A percentile compares a stretch with the other conserved stretches of the same genome.
Conservation (phyloP, 75 land plant genomes). For the Pinus albicaulis region DNA sequence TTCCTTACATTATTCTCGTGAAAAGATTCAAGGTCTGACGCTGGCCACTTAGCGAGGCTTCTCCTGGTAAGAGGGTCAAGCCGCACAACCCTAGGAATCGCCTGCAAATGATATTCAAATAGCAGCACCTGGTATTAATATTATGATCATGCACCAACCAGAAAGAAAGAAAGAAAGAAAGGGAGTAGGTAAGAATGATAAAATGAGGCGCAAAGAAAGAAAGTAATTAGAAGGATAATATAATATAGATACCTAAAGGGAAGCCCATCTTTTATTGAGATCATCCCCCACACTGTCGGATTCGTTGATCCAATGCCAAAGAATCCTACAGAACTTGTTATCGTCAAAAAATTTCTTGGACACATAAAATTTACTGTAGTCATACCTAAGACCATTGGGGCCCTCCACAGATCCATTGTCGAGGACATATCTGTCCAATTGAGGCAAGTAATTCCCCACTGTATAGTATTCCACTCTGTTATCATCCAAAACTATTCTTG, state of each 20-base stretch:
- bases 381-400: slow-evolving; percentile 29
- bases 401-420: slow-evolving; percentile 10
- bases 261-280: slow-evolving; percentile 38
- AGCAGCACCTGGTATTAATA: background rate
- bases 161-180: too few relatives aligned
- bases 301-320: slow-evolving; percentile 14
- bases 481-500: too few relatives aligned
- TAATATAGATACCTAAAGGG: slow-evolving; percentile 24
- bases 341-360: slow-evolving; percentile 43
- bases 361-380: slow-evolving; percentile 48
- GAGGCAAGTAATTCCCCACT: slow-evolving; percentile 6
- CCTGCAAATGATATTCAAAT: slow-evolving; percentile 33
- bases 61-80: slow-evolving; percentile 40
- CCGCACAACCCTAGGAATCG: slow-evolving; percentile 10
- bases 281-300: slow-evolving; percentile 25
- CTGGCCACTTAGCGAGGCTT: slow-evolving; percentile 66
- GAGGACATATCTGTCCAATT: background rate
- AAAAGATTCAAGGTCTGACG: slow-evolving; percentile 50
- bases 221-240: background rate
- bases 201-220: background rate
- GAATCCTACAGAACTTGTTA: slow-evolving; percentile 21
- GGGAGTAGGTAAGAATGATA: background rate
- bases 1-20: slow-evolving; percentile 6
- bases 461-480: slow-evolving; percentile 40
- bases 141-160: too few relatives aligned